Evolutionary conservation across 164 flowering plant genomes (phyloP).

Genomic region (Nymphaea thermarum): DNA sequence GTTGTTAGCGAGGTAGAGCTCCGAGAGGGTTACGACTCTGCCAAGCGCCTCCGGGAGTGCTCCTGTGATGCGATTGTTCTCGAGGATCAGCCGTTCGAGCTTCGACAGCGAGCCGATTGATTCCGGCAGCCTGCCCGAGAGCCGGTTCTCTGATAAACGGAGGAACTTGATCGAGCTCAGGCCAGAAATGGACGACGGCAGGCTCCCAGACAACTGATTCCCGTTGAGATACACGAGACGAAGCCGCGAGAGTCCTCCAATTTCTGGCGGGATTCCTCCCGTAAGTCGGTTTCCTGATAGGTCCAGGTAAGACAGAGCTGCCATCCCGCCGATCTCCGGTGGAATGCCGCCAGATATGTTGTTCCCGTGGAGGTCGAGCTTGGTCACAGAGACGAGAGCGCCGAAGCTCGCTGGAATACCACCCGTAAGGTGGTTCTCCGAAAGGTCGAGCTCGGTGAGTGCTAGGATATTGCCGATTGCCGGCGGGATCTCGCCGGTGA

Average conservation of each 20-base stretch:
- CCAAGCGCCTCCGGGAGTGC: slow-evolving; percentile 42
- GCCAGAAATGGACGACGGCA: slow-evolving; percentile 33
- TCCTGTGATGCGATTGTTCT: slow-evolving; percentile 48
- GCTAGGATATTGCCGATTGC: slow-evolving; percentile 18
- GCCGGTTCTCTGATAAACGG: slow-evolving; percentile 36
- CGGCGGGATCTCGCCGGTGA: slow-evolving; percentile 32
- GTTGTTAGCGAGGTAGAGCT: slow-evolving; percentile 39
- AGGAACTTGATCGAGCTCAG: slow-evolving; percentile 26
- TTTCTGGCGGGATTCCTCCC: slow-evolving; percentile 40
- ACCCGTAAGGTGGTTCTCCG: slow-evolving; percentile 37
- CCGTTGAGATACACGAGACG: slow-evolving; percentile 24
- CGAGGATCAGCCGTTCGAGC: slow-evolving; percentile 34
- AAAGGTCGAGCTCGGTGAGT: slow-evolving; percentile 30
- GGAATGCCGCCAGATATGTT: slow-evolving; percentile 41
- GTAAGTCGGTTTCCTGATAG: slow-evolving; percentile 34
- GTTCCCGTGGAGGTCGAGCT: slow-evolving; percentile 35
- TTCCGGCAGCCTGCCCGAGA: slow-evolving; percentile 36
- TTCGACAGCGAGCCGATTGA: slow-evolving; percentile 35
- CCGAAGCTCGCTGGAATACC: slow-evolving; percentile 35
- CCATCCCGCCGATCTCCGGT: slow-evolving; percentile 28
- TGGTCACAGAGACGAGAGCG: slow-evolving; percentile 13
- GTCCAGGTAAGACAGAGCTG: slow-evolving; percentile 27
- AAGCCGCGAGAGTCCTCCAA: slow-evolving; percentile 30
- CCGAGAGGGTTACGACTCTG: slow-evolving; percentile 26
- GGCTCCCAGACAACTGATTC: slow-evolving; percentile 37